Evolutionary conservation across 257 asterid genomes (phyloP).

Genomic region (Jacaranda copaia): DNA sequence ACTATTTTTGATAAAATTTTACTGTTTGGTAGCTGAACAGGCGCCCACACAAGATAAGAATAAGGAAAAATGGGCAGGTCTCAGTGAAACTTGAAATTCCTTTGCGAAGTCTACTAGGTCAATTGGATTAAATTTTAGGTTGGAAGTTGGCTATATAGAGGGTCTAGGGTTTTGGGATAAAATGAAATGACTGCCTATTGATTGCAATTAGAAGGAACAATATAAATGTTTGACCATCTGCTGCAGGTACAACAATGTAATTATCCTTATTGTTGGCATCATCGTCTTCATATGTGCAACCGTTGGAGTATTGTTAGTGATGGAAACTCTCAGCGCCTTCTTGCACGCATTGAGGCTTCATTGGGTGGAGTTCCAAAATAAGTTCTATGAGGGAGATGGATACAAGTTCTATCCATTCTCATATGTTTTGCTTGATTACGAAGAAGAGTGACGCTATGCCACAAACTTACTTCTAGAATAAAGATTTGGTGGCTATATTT

Average conservation of each 20-base stretch:
- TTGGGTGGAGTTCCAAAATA: constrained; percentile 97
- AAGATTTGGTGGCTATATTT: constrained; percentile 39
- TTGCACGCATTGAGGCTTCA: constrained; percentile 96
- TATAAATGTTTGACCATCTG: constrained; percentile 27
- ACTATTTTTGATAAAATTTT: background rate
- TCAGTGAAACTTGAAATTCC: no score
- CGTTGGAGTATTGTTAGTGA: constrained; percentile 90
- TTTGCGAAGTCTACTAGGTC: background rate
- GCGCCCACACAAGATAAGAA: background rate
- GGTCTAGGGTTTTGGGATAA: background rate
- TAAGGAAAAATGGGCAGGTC: no score
- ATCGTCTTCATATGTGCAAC: constrained; percentile 81
- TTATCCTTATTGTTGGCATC: constrained; percentile 74
- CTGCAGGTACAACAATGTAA: constrained; percentile 80
- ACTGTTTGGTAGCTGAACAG: background rate
- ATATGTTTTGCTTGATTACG: constrained; percentile 56
- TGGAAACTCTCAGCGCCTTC: constrained; percentile 99
- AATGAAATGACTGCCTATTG: background rate
- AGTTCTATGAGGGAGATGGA: constrained; percentile 98
- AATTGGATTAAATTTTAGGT: background rate
- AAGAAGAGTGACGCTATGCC: constrained; percentile 67
- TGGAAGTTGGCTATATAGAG: background rate
- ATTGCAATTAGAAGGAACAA: constrained; percentile 5
- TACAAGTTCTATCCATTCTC: constrained; percentile 89
- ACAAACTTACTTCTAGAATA: background rate